Evolutionary conservation across 805 yeast species (phyloP).

Genomic region (Cyberlindnera amylophila): DNA sequence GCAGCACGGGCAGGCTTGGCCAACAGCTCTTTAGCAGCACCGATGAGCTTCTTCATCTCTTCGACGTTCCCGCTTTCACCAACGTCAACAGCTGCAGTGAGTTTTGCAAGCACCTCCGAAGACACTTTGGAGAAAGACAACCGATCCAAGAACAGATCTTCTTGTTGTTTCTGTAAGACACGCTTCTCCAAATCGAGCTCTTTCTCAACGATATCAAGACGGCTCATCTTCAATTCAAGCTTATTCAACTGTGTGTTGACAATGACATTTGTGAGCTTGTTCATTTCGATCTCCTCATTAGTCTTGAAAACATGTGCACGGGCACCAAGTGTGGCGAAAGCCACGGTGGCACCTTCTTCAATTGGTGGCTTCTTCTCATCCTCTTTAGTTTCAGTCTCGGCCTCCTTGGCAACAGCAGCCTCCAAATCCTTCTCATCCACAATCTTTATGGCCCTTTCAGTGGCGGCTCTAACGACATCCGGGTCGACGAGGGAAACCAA

Average conservation of each 20-base stretch:
- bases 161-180: conserved; percentile 56
- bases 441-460: conserved; percentile 50
- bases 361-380: conserved; percentile 40
- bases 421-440: conserved; percentile 25
- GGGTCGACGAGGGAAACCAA: conserved; percentile 83
- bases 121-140: conserved; percentile 63
- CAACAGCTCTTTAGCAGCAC: conserved; percentile 27
- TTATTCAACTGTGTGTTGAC: conserved; percentile 61
- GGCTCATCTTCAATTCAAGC: conserved; percentile 57
- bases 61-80: conserved; percentile 5
- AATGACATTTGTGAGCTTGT: conserved; percentile 51
- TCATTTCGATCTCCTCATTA: conserved; percentile 76
- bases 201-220: conserved; percentile 58
- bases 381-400: conserved; percentile 10
- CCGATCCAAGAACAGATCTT: conserved; percentile 62
- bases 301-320: conserved; percentile 76
- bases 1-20: conserved; percentile 30
- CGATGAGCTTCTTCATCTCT: conserved; percentile 13
- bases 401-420: conserved; percentile 17
- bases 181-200: conserved; percentile 64
- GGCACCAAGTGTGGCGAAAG: conserved; percentile 47
- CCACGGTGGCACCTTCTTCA: conserved; percentile 14
- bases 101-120: conserved; percentile 43
- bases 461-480: conserved; percentile 79
- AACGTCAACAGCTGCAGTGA: conserved; percentile 25